phyloP scores from a whole-genome alignment of 768 basidiomycete species.

The Suillus tomentosus region DNA sequence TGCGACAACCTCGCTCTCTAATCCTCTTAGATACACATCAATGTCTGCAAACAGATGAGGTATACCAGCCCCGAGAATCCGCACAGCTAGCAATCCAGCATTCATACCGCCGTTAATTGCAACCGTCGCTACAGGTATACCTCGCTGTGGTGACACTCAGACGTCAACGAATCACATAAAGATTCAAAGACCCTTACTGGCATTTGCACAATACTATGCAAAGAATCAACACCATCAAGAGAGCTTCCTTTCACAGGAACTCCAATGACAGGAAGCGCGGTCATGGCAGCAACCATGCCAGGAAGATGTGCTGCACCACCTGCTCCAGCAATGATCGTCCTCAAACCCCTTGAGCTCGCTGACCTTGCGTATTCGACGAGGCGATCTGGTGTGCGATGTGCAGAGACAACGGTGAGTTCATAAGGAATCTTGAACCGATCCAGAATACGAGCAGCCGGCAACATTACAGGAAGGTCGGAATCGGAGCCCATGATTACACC shows the following conservation, averaged over 20 bases:
- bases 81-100: slow-evolving; percentile 87
- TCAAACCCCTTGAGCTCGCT: slow-evolving; percentile 65
- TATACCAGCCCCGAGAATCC: slow-evolving; percentile 80
- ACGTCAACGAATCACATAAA: background rate
- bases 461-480: slow-evolving; percentile 94
- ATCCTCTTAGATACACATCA: slow-evolving; percentile 67
- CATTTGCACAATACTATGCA: slow-evolving; percentile 99
- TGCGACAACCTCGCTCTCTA: slow-evolving; percentile 74
- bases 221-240: slow-evolving; percentile 94
- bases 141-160: slow-evolving; percentile 57
- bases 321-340: slow-evolving; percentile 89
- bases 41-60: slow-evolving; percentile 66
- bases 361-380: slow-evolving; percentile 80
- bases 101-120: slow-evolving; percentile 96
- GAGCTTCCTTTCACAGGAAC: slow-evolving; percentile 96
- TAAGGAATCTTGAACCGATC: slow-evolving; percentile 84
- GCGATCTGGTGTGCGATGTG: slow-evolving; percentile 91
- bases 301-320: slow-evolving; percentile 99
- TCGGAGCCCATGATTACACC: slow-evolving; percentile 99
- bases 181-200: slow-evolving; percentile 59
- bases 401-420: slow-evolving; percentile 94
- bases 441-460: slow-evolving; percentile 83
- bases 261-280: slow-evolving; percentile 88
- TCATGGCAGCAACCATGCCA: slow-evolving; percentile 98
- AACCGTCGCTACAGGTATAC: slow-evolving; percentile 95